Evolutionary conservation across 805 yeast species (phyloP), one percentile per base, ranked within the genome.

Genomic region (Pichia thaimueangensis): DNA sequence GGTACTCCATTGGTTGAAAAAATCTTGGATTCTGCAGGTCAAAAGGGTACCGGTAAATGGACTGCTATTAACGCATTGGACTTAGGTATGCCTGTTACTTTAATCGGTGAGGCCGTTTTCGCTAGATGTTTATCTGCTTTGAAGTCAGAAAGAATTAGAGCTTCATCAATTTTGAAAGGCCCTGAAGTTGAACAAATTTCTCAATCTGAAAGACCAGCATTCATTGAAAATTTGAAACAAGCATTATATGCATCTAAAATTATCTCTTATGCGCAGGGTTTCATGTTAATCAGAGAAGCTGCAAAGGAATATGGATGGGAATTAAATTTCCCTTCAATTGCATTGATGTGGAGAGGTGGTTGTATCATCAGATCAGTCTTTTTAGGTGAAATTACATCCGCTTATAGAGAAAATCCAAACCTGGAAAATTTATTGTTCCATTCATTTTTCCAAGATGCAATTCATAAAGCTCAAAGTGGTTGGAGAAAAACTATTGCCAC

Each of bases 41-140:
- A 91, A 77, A 91, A 91, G 79, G 98, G 98, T 79, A 91, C 98
- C 55, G 98, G 98, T 75, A 91, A 91, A 76, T 91, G 98, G 98
- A 93, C 97, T 56, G 97, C 97, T 52, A 86, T 91, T 69, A 89
- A 88, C 67, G 97, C 97, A 51, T 76, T 91, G 59, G 97, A 93
- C 70, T 76, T 93, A 58, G 97, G 97, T 69, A 87, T 86, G 85
- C 98, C 98, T 56, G 96, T 91, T 57, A 88, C 97, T 50, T 77
- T 91, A 66, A 93, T 91, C 59, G 97, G 97, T 68, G 98, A 91
- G 78, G 97, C 98, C 48, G 98, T 91, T 56, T 89, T 91, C 64
- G 75, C 97, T 52, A 86, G 98, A 78, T 85, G 95, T 74, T 71
- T 91, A 59, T 89, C 97, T 54, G 86, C 97, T 47, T 68, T 93